Evolutionary conservation across 768 basidiomycete species (phyloP), one percentile per base, ranked within the genome.

Genomic region (Inosperma sp.): DNA sequence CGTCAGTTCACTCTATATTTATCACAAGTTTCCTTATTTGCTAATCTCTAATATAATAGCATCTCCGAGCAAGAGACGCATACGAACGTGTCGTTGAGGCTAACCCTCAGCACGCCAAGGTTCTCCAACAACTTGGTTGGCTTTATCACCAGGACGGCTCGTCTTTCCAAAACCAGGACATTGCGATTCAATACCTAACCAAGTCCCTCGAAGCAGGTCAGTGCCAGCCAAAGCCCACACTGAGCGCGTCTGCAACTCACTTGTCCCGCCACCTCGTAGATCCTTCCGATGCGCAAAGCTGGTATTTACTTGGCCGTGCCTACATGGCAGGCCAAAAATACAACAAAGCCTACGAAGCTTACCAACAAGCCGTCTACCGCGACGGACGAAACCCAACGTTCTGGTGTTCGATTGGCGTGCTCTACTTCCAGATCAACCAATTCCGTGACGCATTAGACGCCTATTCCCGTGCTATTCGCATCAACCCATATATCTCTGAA

Each of bases 401-500:
- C 70, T 98, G 96, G 96, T 98, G 95, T 66, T 95, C 93, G 19
- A 99, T 99, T 62, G 96, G 96, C 40, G 96, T 99, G 1, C 80
- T 99, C 1, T 99, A 99, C 67, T 99, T 96, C 78, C 94, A 99
- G 66, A 97, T 99, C 75, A 98, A 97, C 70, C 96, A 99, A 65
- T 99, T 91, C 74, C 92, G 94, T 46, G 96, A 99, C 63, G 95
- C 95, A 2, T 84, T 99, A 30, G 96, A 99, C 62, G 96, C 96
- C 8, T 99, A 99, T 69, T 98, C 96, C 23, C 88, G 95, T 13
- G 96, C 96, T 9, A 98, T 99, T 61, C 86, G 95, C 55, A 94
- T 99, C 71, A 97, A 98, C 65, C 96, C 96, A 0, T 98, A 95
- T 75, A 97, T 99, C 61, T 79, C 78, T 30, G 96, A 84, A 63